phyloP scores from a whole-genome alignment of 352 stramenopile species.

The Globisporangium yorkense region DNA sequence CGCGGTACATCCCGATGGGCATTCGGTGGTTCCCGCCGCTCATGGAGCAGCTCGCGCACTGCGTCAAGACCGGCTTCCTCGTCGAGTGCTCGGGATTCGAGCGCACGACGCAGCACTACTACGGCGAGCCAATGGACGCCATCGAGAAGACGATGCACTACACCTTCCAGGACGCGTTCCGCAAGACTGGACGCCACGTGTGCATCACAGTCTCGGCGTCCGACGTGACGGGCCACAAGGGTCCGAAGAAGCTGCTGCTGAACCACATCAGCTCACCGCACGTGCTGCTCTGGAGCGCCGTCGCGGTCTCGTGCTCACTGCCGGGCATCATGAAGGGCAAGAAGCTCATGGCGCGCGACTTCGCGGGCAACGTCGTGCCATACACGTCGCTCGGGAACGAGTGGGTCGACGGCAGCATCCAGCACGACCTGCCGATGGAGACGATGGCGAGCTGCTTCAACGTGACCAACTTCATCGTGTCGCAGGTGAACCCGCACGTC shows the following conservation, averaged over 20 bases:
- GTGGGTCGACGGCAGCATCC: conserved; percentile 92
- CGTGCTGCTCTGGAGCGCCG: conserved; percentile 89
- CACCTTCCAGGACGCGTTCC: conserved; percentile 93
- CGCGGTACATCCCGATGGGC: conserved; percentile 36
- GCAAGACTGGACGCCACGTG: conserved; percentile 89
- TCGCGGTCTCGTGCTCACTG: conserved; percentile 89
- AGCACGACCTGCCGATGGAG: conserved; percentile 91
- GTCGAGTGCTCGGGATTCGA: conserved; percentile 80
- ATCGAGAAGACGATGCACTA: conserved; percentile 53
- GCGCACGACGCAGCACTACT: conserved; percentile 92
- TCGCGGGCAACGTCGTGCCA: conserved; percentile 77
- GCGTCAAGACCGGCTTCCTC: conserved; percentile 84
- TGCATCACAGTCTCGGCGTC: conserved; percentile 93
- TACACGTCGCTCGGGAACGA: conserved; percentile 91
- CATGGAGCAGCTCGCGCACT: conserved; percentile 82
- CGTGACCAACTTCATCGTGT: conserved; percentile 92
- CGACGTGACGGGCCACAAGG: conserved; percentile 82
- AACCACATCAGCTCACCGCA: conserved; percentile 93
- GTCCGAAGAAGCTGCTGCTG: conserved; percentile 78
- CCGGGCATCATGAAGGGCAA: conserved; percentile 90
- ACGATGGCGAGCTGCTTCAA: conserved; percentile 92
- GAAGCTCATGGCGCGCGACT: conserved; percentile 73
- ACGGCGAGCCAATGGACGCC: conserved; percentile 52
- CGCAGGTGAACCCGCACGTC: conserved; percentile 88
- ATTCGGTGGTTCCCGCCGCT: conserved; percentile 80